Base-by-base conservation (phyloP, 306 rosid genomes). In the Lotus japonicus region DNA sequence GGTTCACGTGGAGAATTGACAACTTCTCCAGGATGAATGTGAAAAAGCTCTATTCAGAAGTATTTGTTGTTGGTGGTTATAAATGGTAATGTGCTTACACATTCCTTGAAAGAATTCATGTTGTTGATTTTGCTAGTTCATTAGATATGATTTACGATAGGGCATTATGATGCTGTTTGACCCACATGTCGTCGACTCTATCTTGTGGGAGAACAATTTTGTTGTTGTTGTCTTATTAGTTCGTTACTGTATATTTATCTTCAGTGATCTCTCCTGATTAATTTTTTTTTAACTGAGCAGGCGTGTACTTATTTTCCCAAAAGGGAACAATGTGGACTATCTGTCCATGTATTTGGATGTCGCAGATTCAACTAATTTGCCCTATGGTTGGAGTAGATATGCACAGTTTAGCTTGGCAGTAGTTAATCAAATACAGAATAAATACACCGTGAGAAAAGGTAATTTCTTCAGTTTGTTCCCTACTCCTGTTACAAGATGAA, bases 341-440 rank as follows among this genome's bases (percentile, higher is more conserved):
- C 77, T 92, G 80, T 92, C 98, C 31, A 84, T 86, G 89, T 92
- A 89, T 76, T 87, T 94, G 84, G 97, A 88, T 75, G 94, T 90
- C 58, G 94, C 94, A 8, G 97, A 90, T 81, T 80, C 92, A 18
- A 4, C 88, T 51, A 82, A 73, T 79, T 81, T 94, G 85, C 96
- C 95, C 4, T 85, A 84, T 71, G 98, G 97, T 38, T 88, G 98
- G 98, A 89, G 88, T 79, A 86, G 96, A 89, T 84, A 78, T 82
- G 85, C 96, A 26, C 95, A 87, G 58, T 92, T 92, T 80, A 89
- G 95, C 84, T 79, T 92, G 85, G 88, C 88, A 17, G 81, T 92
- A 1, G 17, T 86, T 21, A 88, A 87, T 80, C 96, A 89, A 77
- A 64, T 83, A 42, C 88, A 87, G 48, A 81, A 58, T 73, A 87